Conservation (phyloP, 192 early-diverging fungal species). For the Coemansia sp. region DNA sequence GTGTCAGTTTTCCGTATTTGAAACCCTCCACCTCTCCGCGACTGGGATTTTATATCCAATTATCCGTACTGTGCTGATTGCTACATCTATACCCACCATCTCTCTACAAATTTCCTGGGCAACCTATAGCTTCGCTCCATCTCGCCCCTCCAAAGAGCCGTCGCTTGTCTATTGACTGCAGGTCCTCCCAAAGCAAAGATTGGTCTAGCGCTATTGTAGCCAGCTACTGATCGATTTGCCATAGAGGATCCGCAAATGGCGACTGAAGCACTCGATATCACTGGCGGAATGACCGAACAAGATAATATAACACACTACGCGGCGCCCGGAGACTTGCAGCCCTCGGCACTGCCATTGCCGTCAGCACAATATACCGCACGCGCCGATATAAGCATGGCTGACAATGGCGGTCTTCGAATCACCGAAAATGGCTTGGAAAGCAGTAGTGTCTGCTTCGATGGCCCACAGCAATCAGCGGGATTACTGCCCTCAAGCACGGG, state of each 20-base stretch:
- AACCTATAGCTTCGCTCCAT: not conserved
- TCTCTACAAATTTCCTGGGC: not conserved
- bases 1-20: not conserved
- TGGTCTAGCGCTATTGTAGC: not conserved
- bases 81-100: not conserved
- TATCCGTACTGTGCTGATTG: not conserved
- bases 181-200: not conserved
- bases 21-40: not conserved
- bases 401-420: conserved; percentile 3
- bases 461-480: not conserved
- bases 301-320: not conserved
- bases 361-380: not conserved
- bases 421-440: conserved; percentile 6
- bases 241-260: not conserved
- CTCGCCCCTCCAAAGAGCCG: not conserved
- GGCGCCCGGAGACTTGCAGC: not conserved
- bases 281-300: not conserved
- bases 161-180: not conserved
- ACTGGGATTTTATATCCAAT: not conserved
- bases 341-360: not conserved
- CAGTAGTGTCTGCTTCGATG: not conserved
- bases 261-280: not conserved
- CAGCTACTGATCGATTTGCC: not conserved
- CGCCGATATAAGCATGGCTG: not conserved
- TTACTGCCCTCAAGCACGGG: not conserved